Evolutionary conservation across 129 eudicot species (phyloP).

Genomic region (Sambucus nigra): DNA sequence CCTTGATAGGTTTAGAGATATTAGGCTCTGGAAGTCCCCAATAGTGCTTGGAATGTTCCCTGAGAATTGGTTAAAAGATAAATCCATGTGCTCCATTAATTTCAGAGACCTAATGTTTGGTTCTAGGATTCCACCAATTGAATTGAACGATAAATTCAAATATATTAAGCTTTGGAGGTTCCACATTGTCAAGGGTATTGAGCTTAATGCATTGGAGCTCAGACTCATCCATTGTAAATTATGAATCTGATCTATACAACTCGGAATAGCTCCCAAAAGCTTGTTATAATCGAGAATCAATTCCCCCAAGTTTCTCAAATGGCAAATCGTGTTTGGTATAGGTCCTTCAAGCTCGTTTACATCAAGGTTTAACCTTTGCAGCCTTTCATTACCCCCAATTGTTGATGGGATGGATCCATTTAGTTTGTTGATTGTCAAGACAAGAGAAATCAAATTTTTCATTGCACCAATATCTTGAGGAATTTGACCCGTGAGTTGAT

Average conservation of each 20-base stretch:
- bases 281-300: conserved; percentile 2
- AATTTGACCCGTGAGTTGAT: not conserved
- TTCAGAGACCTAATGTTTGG: not conserved
- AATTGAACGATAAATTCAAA: conserved; percentile 9
- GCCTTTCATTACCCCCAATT: not conserved
- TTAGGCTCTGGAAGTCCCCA: conserved; percentile 2
- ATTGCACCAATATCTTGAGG: not conserved
- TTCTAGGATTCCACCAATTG: not conserved
- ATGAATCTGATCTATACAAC: not conserved
- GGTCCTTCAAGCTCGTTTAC: not conserved
- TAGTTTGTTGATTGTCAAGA: not conserved
- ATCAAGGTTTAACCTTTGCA: conserved; percentile 6
- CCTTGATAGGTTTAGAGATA: not conserved
- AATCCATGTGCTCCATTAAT: conserved; percentile 4
- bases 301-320: not conserved
- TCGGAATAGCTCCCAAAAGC: conserved; percentile 11
- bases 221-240: not conserved
- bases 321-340: conserved; percentile 2
- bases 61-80: conserved; percentile 8
- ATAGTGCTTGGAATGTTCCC: conserved; percentile 7
- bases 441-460: not conserved
- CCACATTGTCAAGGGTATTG: conserved; percentile 3
- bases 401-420: conserved; percentile 3
- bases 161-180: not conserved
- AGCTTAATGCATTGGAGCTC: conserved; percentile 1